phyloP scores from a whole-genome alignment of 768 basidiomycete genomes.

The Kwoniella sp. region DNA sequence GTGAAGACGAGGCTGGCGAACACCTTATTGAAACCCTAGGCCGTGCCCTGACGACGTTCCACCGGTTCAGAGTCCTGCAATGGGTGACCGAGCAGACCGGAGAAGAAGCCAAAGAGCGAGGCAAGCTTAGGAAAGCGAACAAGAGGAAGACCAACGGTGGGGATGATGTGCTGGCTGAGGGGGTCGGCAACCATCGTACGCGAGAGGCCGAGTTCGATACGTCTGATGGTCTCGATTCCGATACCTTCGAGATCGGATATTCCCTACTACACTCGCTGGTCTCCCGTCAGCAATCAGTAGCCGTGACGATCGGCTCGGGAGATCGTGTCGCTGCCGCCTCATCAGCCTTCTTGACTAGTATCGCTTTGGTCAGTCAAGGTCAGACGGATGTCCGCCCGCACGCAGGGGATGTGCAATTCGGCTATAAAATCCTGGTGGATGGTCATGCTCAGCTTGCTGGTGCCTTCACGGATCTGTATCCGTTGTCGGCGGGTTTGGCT shows the following conservation, averaged over 20 bases:
- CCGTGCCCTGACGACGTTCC: constrained; percentile 23
- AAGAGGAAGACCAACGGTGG: constrained; percentile 18
- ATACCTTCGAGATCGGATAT: constrained; percentile 25
- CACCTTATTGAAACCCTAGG: constrained; percentile 26
- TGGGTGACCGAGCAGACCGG: constrained; percentile 35
- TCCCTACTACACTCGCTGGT: constrained; percentile 42
- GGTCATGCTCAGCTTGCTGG: constrained; percentile 62
- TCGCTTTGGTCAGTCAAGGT: constrained; percentile 56
- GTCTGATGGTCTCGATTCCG: constrained; percentile 10
- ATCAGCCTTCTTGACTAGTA: constrained; percentile 63
- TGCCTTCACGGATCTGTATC: constrained; percentile 71
- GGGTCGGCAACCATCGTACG: constrained; percentile 21
- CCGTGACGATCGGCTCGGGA: not conserved
- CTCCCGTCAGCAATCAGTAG: constrained; percentile 13
- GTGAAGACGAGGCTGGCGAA: constrained; percentile 28
- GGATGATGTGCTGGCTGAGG: constrained; percentile 29
- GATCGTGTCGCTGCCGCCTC: constrained; percentile 61
- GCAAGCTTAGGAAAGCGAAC: not conserved
- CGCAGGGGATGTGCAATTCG: constrained; percentile 66
- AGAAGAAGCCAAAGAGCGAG: constrained; percentile 17
- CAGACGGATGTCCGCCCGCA: constrained; percentile 51
- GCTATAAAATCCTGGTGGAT: constrained; percentile 63
- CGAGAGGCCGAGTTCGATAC: constrained; percentile 9
- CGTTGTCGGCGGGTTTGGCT: constrained; percentile 67
- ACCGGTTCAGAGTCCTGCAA: constrained; percentile 28